Percentiles rank a stretch among this genome's conserved stretches.
Conservation (phyloP, 1,139 yeast genomes). For the Oligophagozyma castellii region DNA sequence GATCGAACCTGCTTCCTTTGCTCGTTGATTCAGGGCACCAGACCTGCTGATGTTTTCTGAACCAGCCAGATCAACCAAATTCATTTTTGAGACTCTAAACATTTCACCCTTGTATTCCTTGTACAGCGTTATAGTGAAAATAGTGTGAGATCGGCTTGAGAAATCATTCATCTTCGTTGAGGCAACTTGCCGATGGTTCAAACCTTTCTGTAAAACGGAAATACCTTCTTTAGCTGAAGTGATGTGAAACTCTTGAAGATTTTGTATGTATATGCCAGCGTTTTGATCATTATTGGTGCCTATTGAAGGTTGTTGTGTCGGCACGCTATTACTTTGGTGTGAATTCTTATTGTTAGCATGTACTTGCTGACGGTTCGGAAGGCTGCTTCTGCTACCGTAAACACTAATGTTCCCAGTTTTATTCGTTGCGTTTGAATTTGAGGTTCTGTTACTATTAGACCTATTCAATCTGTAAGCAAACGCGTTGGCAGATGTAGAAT, state of each 20-base stretch:
- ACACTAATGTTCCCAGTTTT: not conserved
- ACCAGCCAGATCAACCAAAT: conserved; percentile 69
- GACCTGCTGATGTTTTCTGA: conserved; percentile 55
- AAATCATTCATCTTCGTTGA: conserved; percentile 56
- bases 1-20: conserved; percentile 57
- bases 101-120: conserved; percentile 31
- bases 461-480: not conserved
- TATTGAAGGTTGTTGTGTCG: not conserved
- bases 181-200: conserved; percentile 48
- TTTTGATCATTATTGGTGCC: not conserved
- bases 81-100: conserved; percentile 49
- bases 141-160: conserved; percentile 63
- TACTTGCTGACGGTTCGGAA: not conserved
- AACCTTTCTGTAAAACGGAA: conserved; percentile 38
- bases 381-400: not conserved
- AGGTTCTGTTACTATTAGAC: not conserved
- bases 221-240: conserved; percentile 43
- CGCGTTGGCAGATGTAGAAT: conserved; percentile 5
- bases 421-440: not conserved
- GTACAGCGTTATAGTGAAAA: conserved; percentile 48
- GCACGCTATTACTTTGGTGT: conserved; percentile 1
- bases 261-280: conserved; percentile 30
- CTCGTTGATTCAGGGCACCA: conserved; percentile 43
- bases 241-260: conserved; percentile 42
- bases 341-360: not conserved